Percentiles rank a stretch among this genome's conserved stretches.
These are phyloP conservation scores for Penicillium sp. DNA, from an alignment of 2,329 filamentous ascomycete species.

Conservation along the genomic window DNA sequence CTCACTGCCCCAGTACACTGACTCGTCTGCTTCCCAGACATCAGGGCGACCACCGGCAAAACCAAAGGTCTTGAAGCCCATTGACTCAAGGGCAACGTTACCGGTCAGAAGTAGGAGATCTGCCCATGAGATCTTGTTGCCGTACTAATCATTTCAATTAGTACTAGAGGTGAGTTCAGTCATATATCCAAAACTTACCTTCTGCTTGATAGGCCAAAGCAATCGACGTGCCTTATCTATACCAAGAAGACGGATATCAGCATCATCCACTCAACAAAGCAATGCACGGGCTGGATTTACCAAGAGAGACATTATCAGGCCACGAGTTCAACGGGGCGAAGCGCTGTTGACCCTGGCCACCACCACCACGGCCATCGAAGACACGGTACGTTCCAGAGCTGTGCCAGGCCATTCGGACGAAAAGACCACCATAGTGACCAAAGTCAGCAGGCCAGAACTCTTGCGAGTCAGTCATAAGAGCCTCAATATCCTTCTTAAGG, in stretches of 20 bases:
- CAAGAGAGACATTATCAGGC: conserved; percentile 71
- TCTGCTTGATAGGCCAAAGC: conserved; percentile 78
- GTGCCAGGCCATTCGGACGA: conserved; percentile 80
- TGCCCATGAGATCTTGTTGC: conserved; percentile 77
- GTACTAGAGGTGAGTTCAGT: neutral
- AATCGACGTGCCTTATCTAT: conserved; percentile 73
- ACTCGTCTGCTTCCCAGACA: conserved; percentile 71
- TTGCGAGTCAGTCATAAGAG: conserved; percentile 72
- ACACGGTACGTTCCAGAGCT: conserved; percentile 74
- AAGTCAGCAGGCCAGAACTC: conserved; percentile 81
- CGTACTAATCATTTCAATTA: conserved; percentile 49
- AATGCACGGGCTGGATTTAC: neutral
- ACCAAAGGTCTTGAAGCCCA: conserved; percentile 70
- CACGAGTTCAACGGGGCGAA: conserved; percentile 79
- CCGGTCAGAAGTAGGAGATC: conserved; percentile 68
- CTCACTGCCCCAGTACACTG: conserved; percentile 74
- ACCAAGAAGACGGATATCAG: neutral
- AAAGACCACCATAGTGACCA: conserved; percentile 75
- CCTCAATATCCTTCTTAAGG: conserved; percentile 69
- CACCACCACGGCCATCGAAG: conserved; percentile 69
- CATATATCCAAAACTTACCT: conserved; percentile 34
- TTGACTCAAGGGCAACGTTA: conserved; percentile 72
- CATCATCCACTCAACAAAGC: neutral
- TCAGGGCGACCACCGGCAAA: conserved; percentile 70
- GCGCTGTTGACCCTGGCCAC: conserved; percentile 70